Base-by-base conservation (phyloP, 345 rosid genomes). In the Brassica carinata region DNA sequence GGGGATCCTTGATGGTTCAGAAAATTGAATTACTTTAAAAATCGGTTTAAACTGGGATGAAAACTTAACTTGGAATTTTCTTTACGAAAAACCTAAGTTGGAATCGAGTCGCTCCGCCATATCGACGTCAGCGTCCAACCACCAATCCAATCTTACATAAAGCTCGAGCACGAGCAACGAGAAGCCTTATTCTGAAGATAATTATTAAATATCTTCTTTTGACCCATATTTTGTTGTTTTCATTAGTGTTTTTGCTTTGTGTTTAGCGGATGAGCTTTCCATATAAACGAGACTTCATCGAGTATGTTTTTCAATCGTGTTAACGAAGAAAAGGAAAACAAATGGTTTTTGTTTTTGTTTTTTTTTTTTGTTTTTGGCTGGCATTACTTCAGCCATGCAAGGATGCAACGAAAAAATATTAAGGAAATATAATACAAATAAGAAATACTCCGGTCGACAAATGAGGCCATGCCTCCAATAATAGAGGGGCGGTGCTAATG, bases 401-500 rank as follows among this genome's bases (percentile, higher is more conserved):
- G 38, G 34, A 55, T 36, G 55, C 29, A 55, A 58, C 65, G 11
- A 10, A 26, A 59, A 30, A 68, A 34, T 64, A 17, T 13, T 33
- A 23, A 57, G 18, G 30, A 34, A 29, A 17, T 23, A 4, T 17
- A 40, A 58, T 36, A 10, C 14, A 59, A 62, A 19, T 1, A 70
- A 19, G 7, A 11, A 43, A 68, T 3, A 34, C 1, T 18, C 51
- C 10, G 38, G 58, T 77, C 64, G 70, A 63, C 71, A 63, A 63
- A 77, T 62, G 70, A 70, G 64, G 70, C 55, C 63, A 77, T 68
- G 81, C 57, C 36, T 70, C 53, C 67, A 70, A 77, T 77, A 70
- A 77, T 70, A 48, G 71, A 77, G 36, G 64, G 81, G 64, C 64
- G 81, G 75, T 77, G 65, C 2, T 61, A 59, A 61, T 57, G 79